Percentiles rank a stretch among this genome's conserved stretches.
Evolutionary conservation across 805 yeast species (phyloP).

Genomic region (Kazachstania kunashirensis): DNA sequence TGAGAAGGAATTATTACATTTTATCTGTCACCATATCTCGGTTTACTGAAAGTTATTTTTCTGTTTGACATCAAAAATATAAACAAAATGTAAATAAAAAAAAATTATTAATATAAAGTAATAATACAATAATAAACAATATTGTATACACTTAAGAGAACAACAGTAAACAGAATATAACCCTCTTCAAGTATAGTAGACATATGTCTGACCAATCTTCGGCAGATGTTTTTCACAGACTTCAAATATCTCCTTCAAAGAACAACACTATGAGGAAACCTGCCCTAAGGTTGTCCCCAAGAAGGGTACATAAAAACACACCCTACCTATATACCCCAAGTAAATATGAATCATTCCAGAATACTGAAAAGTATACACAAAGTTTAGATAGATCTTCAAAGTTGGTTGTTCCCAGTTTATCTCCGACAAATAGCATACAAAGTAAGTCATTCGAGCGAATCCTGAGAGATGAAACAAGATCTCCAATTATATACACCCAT

Average conservation of each 20-base stretch:
- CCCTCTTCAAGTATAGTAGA: no score
- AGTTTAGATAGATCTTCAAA: conserved; percentile 4
- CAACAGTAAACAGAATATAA: no score
- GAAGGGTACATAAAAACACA: neutral
- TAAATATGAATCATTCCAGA: neutral
- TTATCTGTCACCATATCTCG: no score
- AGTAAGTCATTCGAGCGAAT: no score
- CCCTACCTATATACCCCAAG: conserved; percentile 3
- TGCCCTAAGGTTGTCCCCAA: conserved; percentile 13
- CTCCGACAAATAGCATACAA: conserved; percentile 22
- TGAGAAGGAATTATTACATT: no score
- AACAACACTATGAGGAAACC: conserved; percentile 16
- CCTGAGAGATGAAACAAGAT: neutral
- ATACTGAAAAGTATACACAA: neutral
- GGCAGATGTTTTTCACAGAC: conserved; percentile 17
- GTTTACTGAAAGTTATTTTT: no score
- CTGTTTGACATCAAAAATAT: no score
- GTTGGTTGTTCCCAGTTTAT: conserved; percentile 7
- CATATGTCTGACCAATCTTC: conserved; percentile 4
- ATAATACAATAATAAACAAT: no score
- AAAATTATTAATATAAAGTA: no score
- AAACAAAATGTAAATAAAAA: no score
- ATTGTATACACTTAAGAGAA: no score
- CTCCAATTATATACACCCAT: no score
- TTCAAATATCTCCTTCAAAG: conserved; percentile 21